phyloP scores from a whole-genome alignment of 2,329 filamentous ascomycete species.

The Cryphonectria japonica region DNA sequence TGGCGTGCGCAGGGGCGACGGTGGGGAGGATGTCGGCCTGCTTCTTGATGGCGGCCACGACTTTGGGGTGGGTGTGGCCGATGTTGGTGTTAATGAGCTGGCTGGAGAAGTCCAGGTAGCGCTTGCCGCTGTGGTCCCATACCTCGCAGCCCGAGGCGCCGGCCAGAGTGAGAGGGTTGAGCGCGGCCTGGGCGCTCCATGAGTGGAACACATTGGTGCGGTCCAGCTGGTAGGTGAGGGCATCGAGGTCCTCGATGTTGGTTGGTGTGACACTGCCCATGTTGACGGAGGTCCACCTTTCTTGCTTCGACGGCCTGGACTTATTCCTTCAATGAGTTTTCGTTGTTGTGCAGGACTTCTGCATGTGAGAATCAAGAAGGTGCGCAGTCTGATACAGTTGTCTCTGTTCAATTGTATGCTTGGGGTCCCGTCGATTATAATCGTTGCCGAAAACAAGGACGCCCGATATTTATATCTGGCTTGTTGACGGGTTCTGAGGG shows the following conservation, averaged over 20 bases:
- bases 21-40: slow-evolving; percentile 26
- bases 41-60: slow-evolving; percentile 28
- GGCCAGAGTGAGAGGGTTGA: slow-evolving; percentile 24
- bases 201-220: slow-evolving; percentile 29
- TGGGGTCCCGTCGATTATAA: background rate
- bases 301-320: background rate
- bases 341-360: background rate
- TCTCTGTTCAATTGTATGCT: background rate
- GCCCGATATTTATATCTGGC: background rate
- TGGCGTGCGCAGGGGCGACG: slow-evolving; percentile 25
- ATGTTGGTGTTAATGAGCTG: slow-evolving; percentile 30
- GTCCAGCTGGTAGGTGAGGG: slow-evolving; percentile 27
- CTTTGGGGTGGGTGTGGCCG: slow-evolving; percentile 27
- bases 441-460: background rate
- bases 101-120: slow-evolving; percentile 29
- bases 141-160: slow-evolving; percentile 26
- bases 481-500: background rate
- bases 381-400: background rate
- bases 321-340: background rate
- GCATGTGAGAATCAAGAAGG: no score
- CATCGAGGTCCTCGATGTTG: slow-evolving; percentile 16
- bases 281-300: background rate
- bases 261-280: slow-evolving; percentile 28
- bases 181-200: slow-evolving; percentile 26
- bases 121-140: slow-evolving; percentile 29